Evolutionary conservation across 2,329 filamentous ascomycete species (phyloP).

Genomic region (Arthrobotrys pseudoclavata): DNA sequence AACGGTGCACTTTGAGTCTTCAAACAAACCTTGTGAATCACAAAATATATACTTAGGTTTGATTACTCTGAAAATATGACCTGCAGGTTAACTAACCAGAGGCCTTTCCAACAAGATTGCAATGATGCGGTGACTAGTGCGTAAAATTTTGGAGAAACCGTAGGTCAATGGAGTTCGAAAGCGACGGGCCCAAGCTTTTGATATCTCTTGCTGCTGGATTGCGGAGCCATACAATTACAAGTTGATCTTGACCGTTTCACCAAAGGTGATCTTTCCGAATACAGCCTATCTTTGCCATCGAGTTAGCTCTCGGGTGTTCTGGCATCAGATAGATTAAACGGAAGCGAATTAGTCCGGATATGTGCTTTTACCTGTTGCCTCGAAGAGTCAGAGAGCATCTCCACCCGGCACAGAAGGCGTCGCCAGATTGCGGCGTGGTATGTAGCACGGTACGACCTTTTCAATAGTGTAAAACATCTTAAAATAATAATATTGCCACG

Average conservation of each 20-base stretch:
- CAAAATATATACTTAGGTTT: conserved; percentile 3
- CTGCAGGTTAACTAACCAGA: not conserved
- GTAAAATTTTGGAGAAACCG: not conserved
- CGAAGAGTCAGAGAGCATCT: conserved; percentile 21
- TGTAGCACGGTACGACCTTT: conserved; percentile 11
- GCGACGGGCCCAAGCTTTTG: not conserved
- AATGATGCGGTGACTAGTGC: conserved; percentile 22
- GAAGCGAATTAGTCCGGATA: conserved; percentile 45
- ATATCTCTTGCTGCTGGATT: conserved; percentile 6
- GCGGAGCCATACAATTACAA: conserved; percentile 5
- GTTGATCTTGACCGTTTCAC: conserved; percentile 28
- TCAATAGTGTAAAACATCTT: conserved; percentile 12
- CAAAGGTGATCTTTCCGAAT: conserved; percentile 41
- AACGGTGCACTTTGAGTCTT: conserved; percentile 2
- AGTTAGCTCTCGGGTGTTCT: conserved; percentile 33
- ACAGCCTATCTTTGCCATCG: conserved; percentile 8
- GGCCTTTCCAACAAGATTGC: not conserved
- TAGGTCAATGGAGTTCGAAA: conserved; percentile 1
- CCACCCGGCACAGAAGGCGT: conserved; percentile 46
- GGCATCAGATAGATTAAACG: conserved; percentile 36
- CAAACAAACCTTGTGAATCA: conserved; percentile 36
- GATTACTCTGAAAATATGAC: not conserved
- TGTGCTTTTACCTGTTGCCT: conserved; percentile 1
- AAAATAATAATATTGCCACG: conserved; percentile 49
- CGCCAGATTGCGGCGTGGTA: conserved; percentile 31